A percentile compares a stretch with the other conserved stretches of the same genome.
Evolutionary conservation across 129 eudicot species (phyloP).

Genomic region (Tagetes erecta): DNA sequence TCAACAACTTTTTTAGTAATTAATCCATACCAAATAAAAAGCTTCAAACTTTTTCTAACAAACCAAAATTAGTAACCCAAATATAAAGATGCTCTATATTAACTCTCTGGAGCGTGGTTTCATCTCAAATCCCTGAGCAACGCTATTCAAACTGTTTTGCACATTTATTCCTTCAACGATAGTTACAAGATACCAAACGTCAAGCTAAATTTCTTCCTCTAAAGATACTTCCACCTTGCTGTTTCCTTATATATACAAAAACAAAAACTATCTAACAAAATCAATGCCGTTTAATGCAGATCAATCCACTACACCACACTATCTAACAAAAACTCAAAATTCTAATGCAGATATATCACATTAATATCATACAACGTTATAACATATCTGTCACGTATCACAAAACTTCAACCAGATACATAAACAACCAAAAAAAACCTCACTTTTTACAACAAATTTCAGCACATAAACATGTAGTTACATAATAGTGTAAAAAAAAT

Average conservation of each 20-base stretch:
- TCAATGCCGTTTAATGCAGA: conserved; percentile 29
- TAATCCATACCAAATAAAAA: conserved; percentile 60
- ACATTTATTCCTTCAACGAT: conserved; percentile 27
- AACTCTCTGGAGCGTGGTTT: conserved; percentile 33
- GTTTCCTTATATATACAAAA: conserved; percentile 41
- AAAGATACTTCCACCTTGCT: conserved; percentile 58
- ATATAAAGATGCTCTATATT: conserved; percentile 45
- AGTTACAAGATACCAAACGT: conserved; percentile 67
- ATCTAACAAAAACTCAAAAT: not conserved
- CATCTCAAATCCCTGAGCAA: conserved; percentile 12
- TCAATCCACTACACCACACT: not conserved
- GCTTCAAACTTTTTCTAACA: conserved; percentile 76
- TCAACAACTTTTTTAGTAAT: conserved; percentile 60
- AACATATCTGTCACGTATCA: not conserved
- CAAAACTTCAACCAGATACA: not conserved
- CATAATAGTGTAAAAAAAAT: conserved; percentile 3
- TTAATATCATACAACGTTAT: not conserved
- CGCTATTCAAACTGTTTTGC: conserved; percentile 37
- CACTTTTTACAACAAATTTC: conserved; percentile 2
- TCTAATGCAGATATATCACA: conserved; percentile 9
- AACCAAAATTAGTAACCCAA: conserved; percentile 42
- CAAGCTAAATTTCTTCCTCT: conserved; percentile 38
- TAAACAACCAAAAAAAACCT: conserved; percentile 3
- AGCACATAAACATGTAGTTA: conserved; percentile 17
- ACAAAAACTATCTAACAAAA: conserved; percentile 20